These are phyloP conservation scores for Verticillium zaregamsianum DNA, from an alignment of 2,329 filamentous ascomycete genomes.

Conservation along the genomic window DNA sequence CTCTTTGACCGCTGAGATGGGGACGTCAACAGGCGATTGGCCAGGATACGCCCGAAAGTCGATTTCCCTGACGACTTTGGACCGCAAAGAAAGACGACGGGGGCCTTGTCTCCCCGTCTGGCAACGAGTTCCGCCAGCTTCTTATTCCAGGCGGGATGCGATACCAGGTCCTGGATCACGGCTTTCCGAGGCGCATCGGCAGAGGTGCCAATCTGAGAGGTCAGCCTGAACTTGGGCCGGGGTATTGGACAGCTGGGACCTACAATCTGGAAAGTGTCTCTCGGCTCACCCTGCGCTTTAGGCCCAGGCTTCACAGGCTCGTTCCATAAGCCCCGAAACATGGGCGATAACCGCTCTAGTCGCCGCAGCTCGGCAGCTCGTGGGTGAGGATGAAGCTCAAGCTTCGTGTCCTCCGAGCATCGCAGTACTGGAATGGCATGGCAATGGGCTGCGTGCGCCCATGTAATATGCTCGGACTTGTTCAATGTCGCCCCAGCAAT, in stretches of 20 bases:
- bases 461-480: slow-evolving; percentile 40
- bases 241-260: slow-evolving; percentile 11
- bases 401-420: slow-evolving; percentile 40
- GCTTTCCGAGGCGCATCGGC: slow-evolving; percentile 46
- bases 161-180: slow-evolving; percentile 49
- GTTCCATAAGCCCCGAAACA: slow-evolving; percentile 66
- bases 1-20: not conserved
- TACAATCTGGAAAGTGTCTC: slow-evolving; percentile 47
- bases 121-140: slow-evolving; percentile 44
- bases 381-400: slow-evolving; percentile 55
- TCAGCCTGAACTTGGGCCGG: slow-evolving; percentile 16
- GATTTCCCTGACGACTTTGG: slow-evolving; percentile 74
- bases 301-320: slow-evolving; percentile 24
- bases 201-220: slow-evolving; percentile 46
- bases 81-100: slow-evolving; percentile 58
- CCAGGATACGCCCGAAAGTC: slow-evolving; percentile 63
- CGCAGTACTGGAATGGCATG: slow-evolving; percentile 66
- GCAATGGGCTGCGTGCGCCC: slow-evolving; percentile 63
- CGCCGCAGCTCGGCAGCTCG: slow-evolving; percentile 42
- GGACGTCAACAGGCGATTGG: slow-evolving; percentile 60
- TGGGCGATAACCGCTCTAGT: slow-evolving; percentile 58
- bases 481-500: slow-evolving; percentile 61
- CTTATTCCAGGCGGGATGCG: slow-evolving; percentile 58
- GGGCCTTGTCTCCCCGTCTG: slow-evolving; percentile 26
- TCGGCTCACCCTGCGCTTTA: slow-evolving; percentile 16